A percentile compares a stretch with the other conserved stretches of the same genome.
Conservation (phyloP, 192 early-diverging fungal genomes). For the Allomyces javanicus region DNA sequence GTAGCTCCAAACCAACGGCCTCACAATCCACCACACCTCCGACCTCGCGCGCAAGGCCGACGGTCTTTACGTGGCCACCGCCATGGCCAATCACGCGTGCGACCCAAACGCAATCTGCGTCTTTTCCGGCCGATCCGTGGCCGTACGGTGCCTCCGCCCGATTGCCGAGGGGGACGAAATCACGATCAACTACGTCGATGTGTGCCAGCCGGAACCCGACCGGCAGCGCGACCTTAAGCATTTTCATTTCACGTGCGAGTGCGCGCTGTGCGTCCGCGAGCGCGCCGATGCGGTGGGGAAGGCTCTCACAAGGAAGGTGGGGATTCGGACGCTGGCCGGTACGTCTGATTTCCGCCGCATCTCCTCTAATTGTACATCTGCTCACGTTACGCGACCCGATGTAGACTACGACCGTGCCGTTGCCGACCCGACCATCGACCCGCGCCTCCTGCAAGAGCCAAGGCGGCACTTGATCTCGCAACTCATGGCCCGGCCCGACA, state of each 20-base stretch:
- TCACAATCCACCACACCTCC: background rate
- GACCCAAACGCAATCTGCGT: background rate
- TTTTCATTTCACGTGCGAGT: background rate
- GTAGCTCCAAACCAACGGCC: background rate
- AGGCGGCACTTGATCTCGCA: background rate
- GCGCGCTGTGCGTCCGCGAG: background rate
- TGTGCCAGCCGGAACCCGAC: background rate
- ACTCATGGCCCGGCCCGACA: background rate
- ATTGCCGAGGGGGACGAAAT: background rate
- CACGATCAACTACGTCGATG: background rate
- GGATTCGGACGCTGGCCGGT: background rate
- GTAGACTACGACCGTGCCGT: background rate
- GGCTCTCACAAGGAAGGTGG: background rate
- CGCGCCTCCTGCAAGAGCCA: background rate
- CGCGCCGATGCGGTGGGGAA: background rate
- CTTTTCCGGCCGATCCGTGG: background rate
- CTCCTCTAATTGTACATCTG: too few relatives aligned
- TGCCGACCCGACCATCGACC: background rate
- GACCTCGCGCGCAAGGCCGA: background rate
- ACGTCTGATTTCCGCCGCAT: too few relatives aligned
- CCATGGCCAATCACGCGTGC: background rate
- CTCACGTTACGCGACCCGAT: background rate
- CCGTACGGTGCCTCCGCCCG: background rate
- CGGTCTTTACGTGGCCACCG: background rate
- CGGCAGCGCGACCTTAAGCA: background rate